A percentile compares a stretch with the other conserved stretches of the same genome.
Conservation (phyloP, 805 yeast species). For the Henningerozyma blattae region DNA sequence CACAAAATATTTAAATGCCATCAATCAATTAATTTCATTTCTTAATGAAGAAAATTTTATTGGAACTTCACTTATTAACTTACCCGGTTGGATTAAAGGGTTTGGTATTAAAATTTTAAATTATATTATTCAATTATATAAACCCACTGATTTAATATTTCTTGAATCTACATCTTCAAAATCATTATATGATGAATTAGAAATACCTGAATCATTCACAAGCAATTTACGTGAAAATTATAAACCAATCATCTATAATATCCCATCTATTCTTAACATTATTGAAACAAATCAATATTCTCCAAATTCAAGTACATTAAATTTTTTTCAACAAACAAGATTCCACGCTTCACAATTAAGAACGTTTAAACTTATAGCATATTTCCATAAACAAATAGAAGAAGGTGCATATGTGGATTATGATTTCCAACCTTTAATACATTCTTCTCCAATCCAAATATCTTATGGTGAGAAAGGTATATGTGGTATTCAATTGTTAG, state of each 20-base stretch:
- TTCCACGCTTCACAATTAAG: slow-evolving; percentile 43
- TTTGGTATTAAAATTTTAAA: slow-evolving; percentile 60
- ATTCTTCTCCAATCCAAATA: slow-evolving; percentile 29
- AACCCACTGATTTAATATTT: slow-evolving; percentile 47
- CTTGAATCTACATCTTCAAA: slow-evolving; percentile 29
- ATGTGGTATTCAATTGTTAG: slow-evolving; percentile 25
- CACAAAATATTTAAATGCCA: slow-evolving; percentile 33
- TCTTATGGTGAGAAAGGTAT: slow-evolving; percentile 30
- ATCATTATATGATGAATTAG: slow-evolving; percentile 16
- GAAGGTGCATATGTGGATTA: slow-evolving; percentile 10
- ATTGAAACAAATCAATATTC: slow-evolving; percentile 3
- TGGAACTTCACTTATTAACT: slow-evolving; percentile 47
- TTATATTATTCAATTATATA: slow-evolving; percentile 30
- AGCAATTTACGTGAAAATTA: slow-evolving; percentile 18
- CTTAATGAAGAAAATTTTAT: slow-evolving; percentile 21
- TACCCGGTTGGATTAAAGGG: slow-evolving; percentile 91
- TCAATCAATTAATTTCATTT: slow-evolving; percentile 28
- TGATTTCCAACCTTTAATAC: slow-evolving; percentile 33
- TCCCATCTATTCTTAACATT: slow-evolving; percentile 29
- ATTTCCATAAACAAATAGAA: slow-evolving; percentile 35
- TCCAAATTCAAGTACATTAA: slow-evolving; percentile 8
- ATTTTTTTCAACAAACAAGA: slow-evolving; percentile 14
- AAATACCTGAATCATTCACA: slow-evolving; percentile 18
- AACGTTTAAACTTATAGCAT: slow-evolving; percentile 36
- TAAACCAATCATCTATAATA: slow-evolving; percentile 17